Percentiles rank a stretch among this genome's conserved stretches.
phyloP scores from a whole-genome alignment of 2,329 filamentous ascomycete species.

The Septoria petroselini region DNA sequence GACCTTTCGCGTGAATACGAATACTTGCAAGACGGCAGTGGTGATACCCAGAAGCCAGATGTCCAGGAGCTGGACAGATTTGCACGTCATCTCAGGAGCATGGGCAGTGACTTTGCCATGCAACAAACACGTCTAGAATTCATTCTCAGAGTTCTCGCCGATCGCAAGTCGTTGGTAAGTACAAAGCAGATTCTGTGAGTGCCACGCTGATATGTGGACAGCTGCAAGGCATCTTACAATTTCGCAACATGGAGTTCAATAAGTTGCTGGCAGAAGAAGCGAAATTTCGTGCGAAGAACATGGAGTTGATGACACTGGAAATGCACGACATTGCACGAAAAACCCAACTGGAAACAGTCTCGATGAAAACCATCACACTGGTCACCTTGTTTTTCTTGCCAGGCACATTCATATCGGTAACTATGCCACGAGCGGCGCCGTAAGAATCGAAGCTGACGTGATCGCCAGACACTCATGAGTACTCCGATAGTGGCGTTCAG shows the following conservation, averaged over 20 bases:
- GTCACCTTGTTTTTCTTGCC: conserved; percentile 46
- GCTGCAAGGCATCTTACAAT: conserved; percentile 4
- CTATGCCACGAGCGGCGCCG: no score
- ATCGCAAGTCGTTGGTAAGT: conserved; percentile 17
- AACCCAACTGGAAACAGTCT: conserved; percentile 42
- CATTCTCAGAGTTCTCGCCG: conserved; percentile 9
- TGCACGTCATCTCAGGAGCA: neutral
- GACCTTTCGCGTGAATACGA: conserved; percentile 1
- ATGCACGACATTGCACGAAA: conserved; percentile 39
- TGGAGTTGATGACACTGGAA: conserved; percentile 34
- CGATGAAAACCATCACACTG: conserved; percentile 45
- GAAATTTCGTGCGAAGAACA: conserved; percentile 30
- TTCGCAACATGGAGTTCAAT: neutral
- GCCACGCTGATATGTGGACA: neutral
- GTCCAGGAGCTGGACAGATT: neutral
- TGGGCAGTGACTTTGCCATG: conserved; percentile 6
- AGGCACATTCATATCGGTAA: conserved; percentile 45
- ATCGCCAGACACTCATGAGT: conserved; percentile 47
- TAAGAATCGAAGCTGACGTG: no score
- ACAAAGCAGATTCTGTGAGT: conserved; percentile 1
- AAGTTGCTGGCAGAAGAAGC: conserved; percentile 8
- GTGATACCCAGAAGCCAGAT: neutral
- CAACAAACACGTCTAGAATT: conserved; percentile 7
- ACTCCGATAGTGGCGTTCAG: conserved; percentile 39
- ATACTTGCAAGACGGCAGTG: neutral